phyloP scores from a whole-genome alignment of 495 filamentous ascomycete species.

The Neurospora tetrasperma region DNA sequence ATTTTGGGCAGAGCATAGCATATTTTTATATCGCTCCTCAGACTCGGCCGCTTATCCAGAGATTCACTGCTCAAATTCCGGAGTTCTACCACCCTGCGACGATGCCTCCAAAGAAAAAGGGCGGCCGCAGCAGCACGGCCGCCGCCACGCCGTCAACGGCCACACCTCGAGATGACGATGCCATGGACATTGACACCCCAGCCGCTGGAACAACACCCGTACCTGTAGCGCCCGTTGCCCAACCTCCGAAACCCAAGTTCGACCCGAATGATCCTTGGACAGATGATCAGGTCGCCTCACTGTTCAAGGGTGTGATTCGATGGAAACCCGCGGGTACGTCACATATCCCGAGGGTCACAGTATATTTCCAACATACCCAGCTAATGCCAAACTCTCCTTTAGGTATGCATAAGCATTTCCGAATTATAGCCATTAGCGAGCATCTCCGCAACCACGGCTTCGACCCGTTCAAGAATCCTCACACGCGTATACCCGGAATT shows the following conservation, averaged over 20 bases:
- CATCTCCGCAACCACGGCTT: constrained; percentile 81
- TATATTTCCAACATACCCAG: not conserved
- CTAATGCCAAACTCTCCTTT: constrained; percentile 6
- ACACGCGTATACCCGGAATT: constrained; percentile 82
- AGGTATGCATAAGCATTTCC: constrained; percentile 98
- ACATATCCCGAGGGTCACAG: not conserved
- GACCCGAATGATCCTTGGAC: constrained; percentile 71
- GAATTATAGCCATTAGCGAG: constrained; percentile 81
- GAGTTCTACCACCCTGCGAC: not conserved
- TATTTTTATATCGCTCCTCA: not conserved
- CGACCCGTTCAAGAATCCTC: constrained; percentile 52
- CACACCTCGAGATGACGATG: constrained; percentile 39
- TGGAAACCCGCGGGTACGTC: constrained; percentile 87
- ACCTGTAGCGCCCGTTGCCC: constrained; percentile 20
- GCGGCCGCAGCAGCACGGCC: constrained; percentile 26
- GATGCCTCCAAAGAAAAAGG: constrained; percentile 72
- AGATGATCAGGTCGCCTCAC: constrained; percentile 82
- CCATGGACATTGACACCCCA: constrained; percentile 43
- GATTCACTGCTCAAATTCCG: not conserved
- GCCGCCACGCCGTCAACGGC: constrained; percentile 24
- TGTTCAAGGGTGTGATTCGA: constrained; percentile 80
- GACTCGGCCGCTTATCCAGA: not conserved
- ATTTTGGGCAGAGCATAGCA: not conserved
- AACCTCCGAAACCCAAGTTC: constrained; percentile 11
- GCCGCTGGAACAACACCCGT: constrained; percentile 33